Base-by-base conservation (phyloP, 225 moss, liverwort and hornwort species). In the Asterella californica region DNA sequence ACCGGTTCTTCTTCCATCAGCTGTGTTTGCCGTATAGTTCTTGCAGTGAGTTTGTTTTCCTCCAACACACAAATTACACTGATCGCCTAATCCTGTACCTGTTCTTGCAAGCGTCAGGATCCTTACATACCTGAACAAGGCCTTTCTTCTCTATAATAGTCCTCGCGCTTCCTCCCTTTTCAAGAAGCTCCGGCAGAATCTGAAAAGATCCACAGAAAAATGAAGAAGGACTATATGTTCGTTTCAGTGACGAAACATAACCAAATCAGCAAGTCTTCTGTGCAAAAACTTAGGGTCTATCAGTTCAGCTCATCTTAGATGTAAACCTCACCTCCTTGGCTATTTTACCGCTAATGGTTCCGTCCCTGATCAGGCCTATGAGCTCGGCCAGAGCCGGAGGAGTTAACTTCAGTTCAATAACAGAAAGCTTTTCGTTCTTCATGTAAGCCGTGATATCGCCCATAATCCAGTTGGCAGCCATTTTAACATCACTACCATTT, bases 381-480 rank as follows among this genome's bases (percentile, higher is more conserved):
- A 99, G 93, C 85, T 95, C 93, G 15, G 92, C 89, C 70, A 99
- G 84, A 25, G 92, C 84, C 59, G 89, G 73, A 78, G 97, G 91
- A 48, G 90, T 90, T 79, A 99, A 75, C 83, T 93, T 91, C 21
- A 91, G 86, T 81, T 95, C 93, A 29, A 72, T 84, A 59, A 99
- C 89, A 75, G 85, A 85, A 52, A 91, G 72, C 82, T 95, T 99
- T 12, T 85, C 89, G 74, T 83, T 93, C 79, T 99, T 99, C 72
- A 95, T 70, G 81, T 92, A 89, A 21, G 97, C 97, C 63, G 97
- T 89, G 71, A 99, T 83, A 70, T 99, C 97, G 48, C 97, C 97
- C 95, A 99, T 99, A 82, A 99, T 92, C 97, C 97, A 99, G 78
- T 99, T 99, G 45, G 95, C 90, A 81, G 95, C 87, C 84, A 89